A percentile compares a stretch with the other conserved stretches of the same genome.
Evolutionary conservation across 2,329 filamentous ascomycete species (phyloP).

Genomic region (Cercospora zeina): DNA sequence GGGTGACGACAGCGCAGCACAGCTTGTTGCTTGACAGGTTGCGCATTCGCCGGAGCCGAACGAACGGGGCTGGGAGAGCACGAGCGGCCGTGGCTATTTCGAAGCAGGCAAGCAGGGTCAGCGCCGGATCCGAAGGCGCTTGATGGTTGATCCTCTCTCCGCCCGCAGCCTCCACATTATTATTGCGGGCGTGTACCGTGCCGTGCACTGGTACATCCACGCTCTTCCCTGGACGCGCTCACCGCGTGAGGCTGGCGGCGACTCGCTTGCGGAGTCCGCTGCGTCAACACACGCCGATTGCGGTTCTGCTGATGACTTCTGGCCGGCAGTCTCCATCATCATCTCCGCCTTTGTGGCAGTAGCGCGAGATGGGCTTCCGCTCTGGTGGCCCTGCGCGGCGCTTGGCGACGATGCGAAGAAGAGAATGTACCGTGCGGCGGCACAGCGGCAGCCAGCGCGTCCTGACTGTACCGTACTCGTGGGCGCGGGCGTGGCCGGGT

Average conservation of each 20-base stretch:
- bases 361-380: constrained; percentile 15
- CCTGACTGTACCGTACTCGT: neutral
- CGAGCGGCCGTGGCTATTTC: constrained; percentile 3
- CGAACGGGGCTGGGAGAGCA: neutral
- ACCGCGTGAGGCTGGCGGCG: neutral
- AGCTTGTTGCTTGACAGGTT: too few species aligned
- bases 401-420: neutral
- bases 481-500: neutral
- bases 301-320: constrained; percentile 1
- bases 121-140: constrained; percentile 11
- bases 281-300: constrained; percentile 6
- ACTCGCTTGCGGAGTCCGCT: neutral
- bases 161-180: neutral
- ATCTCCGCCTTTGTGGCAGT: constrained; percentile 2
- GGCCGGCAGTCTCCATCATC: constrained; percentile 7
- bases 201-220: neutral
- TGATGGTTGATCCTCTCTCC: constrained; percentile 9
- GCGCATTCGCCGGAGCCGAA: constrained; percentile 3
- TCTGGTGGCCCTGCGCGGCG: neutral
- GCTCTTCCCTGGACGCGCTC: too few species aligned
- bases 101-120: constrained; percentile 1
- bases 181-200: neutral
- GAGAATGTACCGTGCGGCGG: neutral
- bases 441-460: constrained; percentile 9
- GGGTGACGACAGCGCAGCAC: neutral